Percentiles rank a stretch among this genome's conserved stretches.
phyloP scores from a whole-genome alignment of 495 filamentous ascomycete species.

The Achaetomiella virescens region DNA sequence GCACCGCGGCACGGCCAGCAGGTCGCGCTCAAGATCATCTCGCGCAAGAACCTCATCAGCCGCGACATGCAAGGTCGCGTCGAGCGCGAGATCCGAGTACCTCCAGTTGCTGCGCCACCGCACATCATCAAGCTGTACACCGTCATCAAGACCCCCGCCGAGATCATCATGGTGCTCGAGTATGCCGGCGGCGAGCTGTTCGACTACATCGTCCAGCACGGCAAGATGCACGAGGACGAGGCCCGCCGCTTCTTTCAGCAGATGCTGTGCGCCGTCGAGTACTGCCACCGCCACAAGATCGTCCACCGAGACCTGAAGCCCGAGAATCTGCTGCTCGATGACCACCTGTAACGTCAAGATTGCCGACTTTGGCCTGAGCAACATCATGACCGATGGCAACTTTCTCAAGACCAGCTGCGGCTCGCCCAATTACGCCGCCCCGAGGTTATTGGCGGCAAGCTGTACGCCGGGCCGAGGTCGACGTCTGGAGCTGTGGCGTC shows the following conservation, averaged over 20 bases:
- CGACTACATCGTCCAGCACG: constrained; percentile 90
- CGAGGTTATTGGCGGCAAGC: constrained; percentile 97
- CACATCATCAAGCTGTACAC: constrained; percentile 99
- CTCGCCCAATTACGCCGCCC: constrained; percentile 95
- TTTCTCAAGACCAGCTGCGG: constrained; percentile 98
- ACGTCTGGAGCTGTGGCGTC: constrained; percentile 98
- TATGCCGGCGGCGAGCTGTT: constrained; percentile 95
- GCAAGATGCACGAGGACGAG: constrained; percentile 80
- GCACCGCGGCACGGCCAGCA: constrained; percentile 86
- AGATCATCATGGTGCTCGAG: constrained; percentile 99
- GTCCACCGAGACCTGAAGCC: constrained; percentile 97
- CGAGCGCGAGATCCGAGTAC: constrained; percentile 96
- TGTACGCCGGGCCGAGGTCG: constrained; percentile 95
- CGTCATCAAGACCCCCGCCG: constrained; percentile 84
- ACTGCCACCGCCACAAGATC: constrained; percentile 98
- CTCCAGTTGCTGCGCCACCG: constrained; percentile 87
- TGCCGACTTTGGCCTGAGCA: constrained; percentile 95
- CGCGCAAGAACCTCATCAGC: constrained; percentile 87
- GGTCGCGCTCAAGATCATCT: constrained; percentile 96
- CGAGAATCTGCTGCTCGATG: constrained; percentile 91
- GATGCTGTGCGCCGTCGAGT: constrained; percentile 98
- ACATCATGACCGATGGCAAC: constrained; percentile 99
- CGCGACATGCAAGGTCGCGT: constrained; percentile 95
- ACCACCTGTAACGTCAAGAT: constrained; percentile 96
- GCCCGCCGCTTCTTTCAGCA: constrained; percentile 97